These are phyloP conservation scores for Cyclocybe cylindracea DNA, from an alignment of 768 basidiomycete genomes.

Conservation along the genomic window DNA sequence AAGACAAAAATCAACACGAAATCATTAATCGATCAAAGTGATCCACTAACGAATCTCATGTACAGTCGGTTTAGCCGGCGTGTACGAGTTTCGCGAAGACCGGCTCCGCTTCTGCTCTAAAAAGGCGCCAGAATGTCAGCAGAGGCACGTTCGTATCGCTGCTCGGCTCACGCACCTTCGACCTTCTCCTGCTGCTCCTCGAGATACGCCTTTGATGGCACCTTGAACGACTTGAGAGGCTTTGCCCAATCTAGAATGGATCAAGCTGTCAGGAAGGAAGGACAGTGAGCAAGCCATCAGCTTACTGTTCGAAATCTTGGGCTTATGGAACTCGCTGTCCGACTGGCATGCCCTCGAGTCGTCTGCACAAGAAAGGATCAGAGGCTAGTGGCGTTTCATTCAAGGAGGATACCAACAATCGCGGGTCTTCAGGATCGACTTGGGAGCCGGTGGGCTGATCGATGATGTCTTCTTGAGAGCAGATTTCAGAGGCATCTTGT, in stretches of 20 bases:
- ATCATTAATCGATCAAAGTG: neutral
- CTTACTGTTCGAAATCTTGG: too few relatives aligned
- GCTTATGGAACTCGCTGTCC: too few relatives aligned
- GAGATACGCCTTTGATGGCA: slow-evolving; percentile 23
- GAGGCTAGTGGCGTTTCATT: too few relatives aligned
- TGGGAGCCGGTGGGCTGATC: neutral
- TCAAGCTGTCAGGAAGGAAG: neutral
- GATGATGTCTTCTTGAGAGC: slow-evolving; percentile 15
- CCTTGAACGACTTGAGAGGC: slow-evolving; percentile 11
- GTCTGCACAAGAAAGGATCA: too few relatives aligned
- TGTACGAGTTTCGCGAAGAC: slow-evolving; percentile 2
- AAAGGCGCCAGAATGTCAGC: too few relatives aligned
- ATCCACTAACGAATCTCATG: slow-evolving; percentile 11
- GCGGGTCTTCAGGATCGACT: slow-evolving; percentile 22
- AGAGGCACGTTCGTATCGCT: neutral
- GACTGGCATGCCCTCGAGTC: too few relatives aligned
- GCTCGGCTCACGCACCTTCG: slow-evolving; percentile 4
- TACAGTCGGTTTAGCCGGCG: slow-evolving; percentile 2
- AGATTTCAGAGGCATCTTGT: slow-evolving; percentile 10
- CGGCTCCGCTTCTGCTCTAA: too few relatives aligned
- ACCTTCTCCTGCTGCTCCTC: slow-evolving; percentile 22
- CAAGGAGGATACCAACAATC: too few relatives aligned
- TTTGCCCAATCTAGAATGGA: neutral
- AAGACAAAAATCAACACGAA: neutral
- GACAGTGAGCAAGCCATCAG: neutral